These are phyloP conservation scores for Atkinsonella texensis DNA, from an alignment of 2,329 filamentous ascomycete species.

Conservation along the genomic window DNA sequence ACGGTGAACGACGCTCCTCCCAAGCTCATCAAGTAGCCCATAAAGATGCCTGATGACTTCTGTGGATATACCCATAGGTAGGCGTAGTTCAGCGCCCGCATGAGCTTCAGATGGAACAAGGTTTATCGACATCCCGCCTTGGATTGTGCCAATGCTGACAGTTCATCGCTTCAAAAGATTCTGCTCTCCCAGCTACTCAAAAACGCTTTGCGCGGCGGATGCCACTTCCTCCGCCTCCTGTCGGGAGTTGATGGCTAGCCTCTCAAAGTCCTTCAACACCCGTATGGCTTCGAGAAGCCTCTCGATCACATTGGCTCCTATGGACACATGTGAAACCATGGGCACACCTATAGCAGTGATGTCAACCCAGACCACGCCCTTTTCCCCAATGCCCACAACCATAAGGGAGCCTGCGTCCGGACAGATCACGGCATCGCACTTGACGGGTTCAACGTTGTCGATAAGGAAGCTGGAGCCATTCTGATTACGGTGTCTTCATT, in stretches of 20 bases:
- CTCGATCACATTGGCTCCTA: conserved; percentile 7
- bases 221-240: conserved; percentile 1
- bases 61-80: conserved; percentile 6
- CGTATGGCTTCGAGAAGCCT: conserved; percentile 3
- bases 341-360: conserved; percentile 6
- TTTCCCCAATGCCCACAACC: conserved; percentile 7
- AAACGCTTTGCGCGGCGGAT: conserved; percentile 3
- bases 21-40: not conserved
- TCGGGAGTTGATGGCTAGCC: not conserved
- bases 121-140: conserved; percentile 8
- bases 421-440: conserved; percentile 8
- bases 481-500: conserved; percentile 8
- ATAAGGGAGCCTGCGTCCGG: conserved; percentile 7
- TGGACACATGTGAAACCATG: conserved; percentile 9
- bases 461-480: conserved; percentile 6
- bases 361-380: conserved; percentile 8
- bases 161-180: conserved; percentile 4
- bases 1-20: conserved; percentile 1
- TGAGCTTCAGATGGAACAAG: conserved; percentile 7
- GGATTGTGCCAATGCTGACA: conserved; percentile 9
- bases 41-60: conserved; percentile 1
- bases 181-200: conserved; percentile 7
- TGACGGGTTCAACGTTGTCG: conserved; percentile 1
- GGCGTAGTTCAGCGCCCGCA: conserved; percentile 6
- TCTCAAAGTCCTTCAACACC: conserved; percentile 5